These are phyloP conservation scores for Microthlaspi erraticum DNA, from an alignment of 345 rosid genomes.

Conservation along the genomic window DNA sequence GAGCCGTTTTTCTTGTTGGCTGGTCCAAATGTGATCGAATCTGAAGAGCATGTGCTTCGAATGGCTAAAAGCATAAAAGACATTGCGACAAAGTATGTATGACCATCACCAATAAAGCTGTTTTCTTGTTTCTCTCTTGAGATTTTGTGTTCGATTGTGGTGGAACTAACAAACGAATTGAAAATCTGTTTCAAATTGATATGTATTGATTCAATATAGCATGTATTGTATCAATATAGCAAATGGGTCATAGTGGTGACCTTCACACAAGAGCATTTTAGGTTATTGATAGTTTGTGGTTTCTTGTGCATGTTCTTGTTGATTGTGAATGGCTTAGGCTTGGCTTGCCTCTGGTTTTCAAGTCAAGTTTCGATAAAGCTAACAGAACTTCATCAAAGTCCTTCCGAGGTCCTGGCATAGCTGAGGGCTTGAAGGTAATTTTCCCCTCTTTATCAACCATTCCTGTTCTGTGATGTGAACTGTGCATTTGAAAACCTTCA, in stretches of 20 bases:
- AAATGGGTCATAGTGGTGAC: background rate
- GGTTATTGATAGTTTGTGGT: slow-evolving; percentile 1
- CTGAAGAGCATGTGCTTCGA: slow-evolving; percentile 74
- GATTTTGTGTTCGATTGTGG: background rate
- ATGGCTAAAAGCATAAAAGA: slow-evolving; percentile 76
- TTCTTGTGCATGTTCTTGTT: slow-evolving; percentile 9
- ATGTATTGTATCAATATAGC: no score
- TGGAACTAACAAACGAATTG: background rate
- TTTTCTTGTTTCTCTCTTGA: background rate
- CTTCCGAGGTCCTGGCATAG: slow-evolving; percentile 90
- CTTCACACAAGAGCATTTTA: background rate
- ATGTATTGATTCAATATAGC: background rate
- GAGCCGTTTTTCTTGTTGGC: slow-evolving; percentile 85
- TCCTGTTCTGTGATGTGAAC: background rate
- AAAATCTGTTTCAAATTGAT: background rate
- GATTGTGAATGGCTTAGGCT: slow-evolving; percentile 50
- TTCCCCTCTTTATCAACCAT: background rate
- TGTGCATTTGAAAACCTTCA: background rate
- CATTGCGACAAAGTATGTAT: slow-evolving; percentile 60
- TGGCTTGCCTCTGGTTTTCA: slow-evolving; percentile 82
- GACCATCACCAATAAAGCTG: background rate
- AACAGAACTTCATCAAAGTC: slow-evolving; percentile 89
- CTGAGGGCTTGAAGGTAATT: slow-evolving; percentile 78
- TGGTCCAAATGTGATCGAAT: slow-evolving; percentile 93
- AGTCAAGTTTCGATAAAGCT: slow-evolving; percentile 97